Base-by-base conservation (phyloP, 1,284 basidiomycete genomes). In the Inonotus obliquus region DNA sequence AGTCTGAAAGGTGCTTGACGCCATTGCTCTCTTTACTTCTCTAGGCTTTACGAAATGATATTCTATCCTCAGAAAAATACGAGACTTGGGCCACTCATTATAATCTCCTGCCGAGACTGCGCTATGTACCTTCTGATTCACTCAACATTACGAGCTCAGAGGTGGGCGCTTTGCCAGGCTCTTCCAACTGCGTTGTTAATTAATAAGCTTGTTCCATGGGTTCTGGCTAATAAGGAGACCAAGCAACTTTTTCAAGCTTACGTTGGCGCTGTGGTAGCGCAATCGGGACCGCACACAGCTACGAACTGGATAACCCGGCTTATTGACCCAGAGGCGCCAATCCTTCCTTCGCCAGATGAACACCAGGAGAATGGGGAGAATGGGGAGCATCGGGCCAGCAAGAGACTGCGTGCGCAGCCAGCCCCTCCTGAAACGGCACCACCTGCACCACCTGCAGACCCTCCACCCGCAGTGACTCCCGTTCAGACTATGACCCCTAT, bases 191-290 rank as follows among this genome's bases (percentile, higher is more conserved):
- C 11, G 17, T 29, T 4, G 35, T 35, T 70, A 61, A 37, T 9
- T 52, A 32, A 5, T 35, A 11, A 17, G 11, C 5, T 11, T 29
- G 13, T 29, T 52, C 25, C 35, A 6, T 27, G 21, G 4, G 19
- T 17, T 19, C 32, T 19, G 29, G 52, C 29, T 25, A 59, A 45
- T n/a, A 61, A 90, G 87, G 84, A 89, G 75, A 79, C 79, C 2
- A 75, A 74, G 39, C 70, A 75, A 19, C 72, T 89, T 37, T 87
- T 91, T 69, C 73, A 81, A 65, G 81, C 87, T 35, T 90, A 88
- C 71, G 78, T 86, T 38, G 88, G 86, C 39, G 88, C 82, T 32
- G 77, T 87, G 32, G 86, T 79, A 68, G 67, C 74, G 58, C 82
- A 86, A 63, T 77, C 74, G 66, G 87, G 87, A 37, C 72, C 81